These are phyloP conservation scores for Vigna trinervia DNA, from an alignment of 306 rosid species.

Conservation along the genomic window DNA sequence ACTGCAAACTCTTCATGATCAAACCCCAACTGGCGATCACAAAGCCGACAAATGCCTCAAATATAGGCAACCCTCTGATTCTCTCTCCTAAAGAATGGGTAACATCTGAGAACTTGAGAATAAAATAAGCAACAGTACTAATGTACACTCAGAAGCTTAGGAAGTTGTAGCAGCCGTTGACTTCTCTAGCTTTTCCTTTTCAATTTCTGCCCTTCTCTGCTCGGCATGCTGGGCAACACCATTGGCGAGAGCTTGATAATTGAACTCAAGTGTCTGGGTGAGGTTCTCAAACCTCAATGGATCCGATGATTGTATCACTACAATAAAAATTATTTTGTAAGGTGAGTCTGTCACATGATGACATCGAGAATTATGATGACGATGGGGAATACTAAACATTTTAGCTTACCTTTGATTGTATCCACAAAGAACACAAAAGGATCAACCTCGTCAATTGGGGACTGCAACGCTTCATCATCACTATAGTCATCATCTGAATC, in stretches of 20 bases:
- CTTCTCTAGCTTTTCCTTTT: slow-evolving; percentile 86
- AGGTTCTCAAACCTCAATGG: slow-evolving; percentile 84
- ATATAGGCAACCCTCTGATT: slow-evolving; percentile 54
- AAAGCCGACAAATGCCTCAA: slow-evolving; percentile 56
- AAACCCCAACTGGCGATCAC: slow-evolving; percentile 45
- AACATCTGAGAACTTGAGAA: slow-evolving; percentile 45
- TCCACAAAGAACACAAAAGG: slow-evolving; percentile 93
- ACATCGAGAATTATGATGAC: neutral
- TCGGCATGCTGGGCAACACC: slow-evolving; percentile 95
- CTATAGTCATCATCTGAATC: slow-evolving; percentile 90
- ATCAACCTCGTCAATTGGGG: slow-evolving; percentile 97
- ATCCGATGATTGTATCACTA: slow-evolving; percentile 77
- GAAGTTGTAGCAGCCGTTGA: slow-evolving; percentile 65
- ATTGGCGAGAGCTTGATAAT: slow-evolving; percentile 87
- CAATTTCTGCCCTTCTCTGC: slow-evolving; percentile 83
- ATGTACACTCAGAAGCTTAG: slow-evolving; percentile 49
- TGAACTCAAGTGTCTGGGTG: slow-evolving; percentile 81
- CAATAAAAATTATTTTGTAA: slow-evolving; percentile 6
- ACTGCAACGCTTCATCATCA: slow-evolving; percentile 97
- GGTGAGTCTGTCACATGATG: slow-evolving; percentile 17
- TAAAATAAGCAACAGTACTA: slow-evolving; percentile 39
- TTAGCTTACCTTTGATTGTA: slow-evolving; percentile 70
- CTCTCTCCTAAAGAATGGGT: slow-evolving; percentile 56
- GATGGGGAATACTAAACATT: slow-evolving; percentile 7
- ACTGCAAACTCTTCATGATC: slow-evolving; percentile 48